Conservation (phyloP, 768 basidiomycete genomes). For the Cubamyces lactineus region DNA sequence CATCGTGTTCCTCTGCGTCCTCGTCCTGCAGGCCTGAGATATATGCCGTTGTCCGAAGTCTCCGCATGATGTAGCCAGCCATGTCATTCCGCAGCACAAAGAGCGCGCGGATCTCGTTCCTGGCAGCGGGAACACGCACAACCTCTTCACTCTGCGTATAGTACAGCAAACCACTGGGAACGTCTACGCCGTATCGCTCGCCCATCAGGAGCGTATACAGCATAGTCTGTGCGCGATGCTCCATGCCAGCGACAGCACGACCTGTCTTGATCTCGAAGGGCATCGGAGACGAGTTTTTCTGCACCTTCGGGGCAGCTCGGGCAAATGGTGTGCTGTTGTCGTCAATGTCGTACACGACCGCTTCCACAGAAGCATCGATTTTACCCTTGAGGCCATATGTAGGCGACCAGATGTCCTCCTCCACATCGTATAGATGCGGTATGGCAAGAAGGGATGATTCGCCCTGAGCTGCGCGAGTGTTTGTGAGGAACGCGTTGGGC, state of each 20-base stretch:
- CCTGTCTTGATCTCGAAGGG: constrained; percentile 99
- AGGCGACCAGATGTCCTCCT: constrained; percentile 98
- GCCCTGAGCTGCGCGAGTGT: constrained; percentile 59
- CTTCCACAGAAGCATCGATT: constrained; percentile 86
- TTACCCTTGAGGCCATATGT: constrained; percentile 95
- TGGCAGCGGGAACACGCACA: constrained; percentile 74
- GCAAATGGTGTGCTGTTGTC: constrained; percentile 31
- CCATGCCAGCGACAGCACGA: constrained; percentile 71
- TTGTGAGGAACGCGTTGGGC: constrained; percentile 66
- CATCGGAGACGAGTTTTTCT: constrained; percentile 44
- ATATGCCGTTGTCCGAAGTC: constrained; percentile 33
- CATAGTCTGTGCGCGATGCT: constrained; percentile 98
- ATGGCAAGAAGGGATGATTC: constrained; percentile 69
- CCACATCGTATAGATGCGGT: constrained; percentile 77
- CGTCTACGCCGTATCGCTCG: constrained; percentile 86
- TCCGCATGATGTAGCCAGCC: constrained; percentile 72
- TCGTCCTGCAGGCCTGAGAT: constrained; percentile 1
- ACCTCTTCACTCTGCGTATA: constrained; percentile 94
- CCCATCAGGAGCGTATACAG: constrained; percentile 89
- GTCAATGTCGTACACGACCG: constrained; percentile 49
- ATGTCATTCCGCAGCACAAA: constrained; percentile 84
- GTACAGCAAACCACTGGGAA: constrained; percentile 85
- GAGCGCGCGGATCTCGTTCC: constrained; percentile 85
- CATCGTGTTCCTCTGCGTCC: not conserved
- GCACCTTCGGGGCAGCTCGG: constrained; percentile 25